Evolutionary conservation across 192 early-diverging fungal genomes (phyloP).

Genomic region (Rhizophlyctis rosea): DNA sequence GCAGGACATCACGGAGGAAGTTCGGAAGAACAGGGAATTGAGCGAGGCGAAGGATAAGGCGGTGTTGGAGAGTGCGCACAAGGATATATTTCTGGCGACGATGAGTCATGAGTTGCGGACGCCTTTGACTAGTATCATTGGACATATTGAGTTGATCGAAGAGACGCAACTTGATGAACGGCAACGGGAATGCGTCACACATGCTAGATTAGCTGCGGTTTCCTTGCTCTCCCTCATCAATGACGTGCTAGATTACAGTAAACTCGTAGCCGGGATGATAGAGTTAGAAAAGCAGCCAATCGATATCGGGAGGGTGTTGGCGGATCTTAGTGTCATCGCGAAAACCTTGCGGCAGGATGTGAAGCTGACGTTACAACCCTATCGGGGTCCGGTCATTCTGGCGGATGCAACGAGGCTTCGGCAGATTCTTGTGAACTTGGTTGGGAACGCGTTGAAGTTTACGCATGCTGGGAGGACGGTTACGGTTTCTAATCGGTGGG

Average conservation of each 20-base stretch:
- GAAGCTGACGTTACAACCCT: not conserved
- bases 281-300: constrained; percentile 16
- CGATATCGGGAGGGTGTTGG: constrained; percentile 7
- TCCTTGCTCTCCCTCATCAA: constrained; percentile 31
- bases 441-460: constrained; percentile 27
- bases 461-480: constrained; percentile 7
- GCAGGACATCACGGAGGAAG: constrained; percentile 20
- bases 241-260: constrained; percentile 29
- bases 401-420: constrained; percentile 14
- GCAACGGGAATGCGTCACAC: constrained; percentile 24
- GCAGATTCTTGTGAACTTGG: constrained; percentile 25
- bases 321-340: constrained; percentile 11
- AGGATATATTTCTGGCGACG: constrained; percentile 22
- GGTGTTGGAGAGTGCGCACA: constrained; percentile 10
- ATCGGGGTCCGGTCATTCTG: constrained; percentile 7
- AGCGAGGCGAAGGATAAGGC: constrained; percentile 19
- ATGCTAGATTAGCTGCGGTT: constrained; percentile 1
- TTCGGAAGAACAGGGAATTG: not conserved
- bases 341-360: constrained; percentile 10
- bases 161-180: constrained; percentile 16
- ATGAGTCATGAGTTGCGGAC: constrained; percentile 31
- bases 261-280: constrained; percentile 23
- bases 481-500: constrained; percentile 1
- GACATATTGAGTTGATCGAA: constrained; percentile 20
- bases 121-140: constrained; percentile 29